Percentiles rank a stretch among this genome's conserved stretches.
These are phyloP conservation scores for Euphorbia pulcherrima DNA, from an alignment of 345 rosid species.

Conservation along the genomic window DNA sequence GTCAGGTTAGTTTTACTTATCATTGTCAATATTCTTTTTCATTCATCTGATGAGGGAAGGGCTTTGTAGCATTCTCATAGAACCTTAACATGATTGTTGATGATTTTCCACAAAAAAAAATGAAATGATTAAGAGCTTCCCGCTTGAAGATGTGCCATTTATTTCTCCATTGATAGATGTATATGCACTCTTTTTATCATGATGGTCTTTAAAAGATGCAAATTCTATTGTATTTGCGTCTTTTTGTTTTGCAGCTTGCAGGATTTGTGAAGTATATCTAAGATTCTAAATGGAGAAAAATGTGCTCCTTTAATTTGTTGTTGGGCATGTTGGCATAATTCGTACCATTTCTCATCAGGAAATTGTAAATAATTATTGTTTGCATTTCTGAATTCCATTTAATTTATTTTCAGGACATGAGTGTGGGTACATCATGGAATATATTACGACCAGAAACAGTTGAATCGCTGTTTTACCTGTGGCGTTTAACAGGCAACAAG, in stretches of 20 bases:
- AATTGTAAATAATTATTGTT: neutral
- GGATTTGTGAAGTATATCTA: neutral
- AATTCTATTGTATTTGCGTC: neutral
- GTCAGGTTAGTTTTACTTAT: conserved; percentile 42
- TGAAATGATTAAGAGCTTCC: neutral
- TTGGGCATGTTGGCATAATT: neutral
- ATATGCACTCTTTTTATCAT: neutral
- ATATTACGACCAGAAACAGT: conserved; percentile 93
- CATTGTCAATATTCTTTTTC: neutral
- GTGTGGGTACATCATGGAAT: conserved; percentile 96
- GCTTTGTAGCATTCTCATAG: neutral
- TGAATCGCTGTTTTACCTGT: conserved; percentile 90
- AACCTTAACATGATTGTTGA: neutral
- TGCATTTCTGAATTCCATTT: neutral
- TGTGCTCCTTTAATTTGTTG: neutral
- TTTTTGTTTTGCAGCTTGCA: neutral
- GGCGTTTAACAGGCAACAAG: conserved; percentile 90
- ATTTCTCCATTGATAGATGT: neutral
- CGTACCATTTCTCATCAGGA: neutral
- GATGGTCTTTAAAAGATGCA: neutral
- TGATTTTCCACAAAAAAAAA: neutral
- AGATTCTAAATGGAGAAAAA: neutral
- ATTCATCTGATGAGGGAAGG: neutral
- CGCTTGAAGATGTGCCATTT: neutral
- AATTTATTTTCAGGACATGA: conserved; percentile 67